Evolutionary conservation across 345 rosid genomes (phyloP).

Genomic region (Bruguiera parviflora): DNA sequence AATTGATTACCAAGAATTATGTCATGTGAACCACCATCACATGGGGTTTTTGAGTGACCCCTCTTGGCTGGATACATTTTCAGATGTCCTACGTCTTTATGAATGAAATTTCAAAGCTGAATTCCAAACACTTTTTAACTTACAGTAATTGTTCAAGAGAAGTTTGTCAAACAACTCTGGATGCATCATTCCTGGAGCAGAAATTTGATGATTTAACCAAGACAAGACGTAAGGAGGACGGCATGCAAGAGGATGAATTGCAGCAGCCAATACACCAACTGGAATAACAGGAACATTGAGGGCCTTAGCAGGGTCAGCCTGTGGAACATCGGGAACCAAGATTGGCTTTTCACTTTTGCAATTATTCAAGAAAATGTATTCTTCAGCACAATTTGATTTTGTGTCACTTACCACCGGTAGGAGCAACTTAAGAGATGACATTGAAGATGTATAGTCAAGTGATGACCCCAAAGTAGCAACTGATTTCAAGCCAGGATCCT

Average conservation of each 20-base stretch:
- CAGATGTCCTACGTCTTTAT: neutral
- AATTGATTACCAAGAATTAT: no score
- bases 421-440: constrained; percentile 60
- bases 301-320: constrained; percentile 66
- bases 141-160: constrained; percentile 60
- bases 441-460: constrained; percentile 69
- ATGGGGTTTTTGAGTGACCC: neutral
- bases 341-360: constrained; percentile 7
- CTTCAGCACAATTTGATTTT: constrained; percentile 1
- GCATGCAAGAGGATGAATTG: constrained; percentile 55
- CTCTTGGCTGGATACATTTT: neutral
- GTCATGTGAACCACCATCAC: no score
- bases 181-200: constrained; percentile 69
- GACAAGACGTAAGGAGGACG: constrained; percentile 63
- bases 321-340: constrained; percentile 15
- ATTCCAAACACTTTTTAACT: neutral
- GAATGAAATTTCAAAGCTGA: neutral
- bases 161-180: constrained; percentile 67
- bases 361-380: neutral
- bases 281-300: constrained; percentile 64
- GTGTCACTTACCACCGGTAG: constrained; percentile 67
- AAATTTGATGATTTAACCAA: constrained; percentile 56
- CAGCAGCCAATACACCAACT: constrained; percentile 51
- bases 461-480: constrained; percentile 70
- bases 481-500: constrained; percentile 59